Percentiles rank a stretch among this genome's conserved stretches.
Conservation (phyloP, 2,329 filamentous ascomycete species). For the Xylaria sp. region DNA sequence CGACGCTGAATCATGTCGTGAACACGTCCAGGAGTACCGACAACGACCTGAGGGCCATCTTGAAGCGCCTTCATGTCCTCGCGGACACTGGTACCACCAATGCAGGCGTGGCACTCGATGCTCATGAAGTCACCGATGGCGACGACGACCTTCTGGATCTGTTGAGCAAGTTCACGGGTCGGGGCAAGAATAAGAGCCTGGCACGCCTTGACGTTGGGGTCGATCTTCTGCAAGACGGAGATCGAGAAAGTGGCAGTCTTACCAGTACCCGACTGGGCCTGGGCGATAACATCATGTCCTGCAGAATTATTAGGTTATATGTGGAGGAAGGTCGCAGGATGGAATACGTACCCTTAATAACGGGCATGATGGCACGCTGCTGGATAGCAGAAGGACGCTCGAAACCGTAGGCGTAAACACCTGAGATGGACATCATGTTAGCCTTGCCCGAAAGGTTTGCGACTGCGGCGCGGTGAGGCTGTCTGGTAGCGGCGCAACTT, state of each 20-base stretch:
- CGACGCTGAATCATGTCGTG: slow-evolving; percentile 99
- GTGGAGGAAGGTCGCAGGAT: not conserved
- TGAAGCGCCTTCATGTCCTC: slow-evolving; percentile 98
- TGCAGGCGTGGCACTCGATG: slow-evolving; percentile 97
- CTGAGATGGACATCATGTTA: slow-evolving; percentile 36
- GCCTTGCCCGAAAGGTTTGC: slow-evolving; percentile 7
- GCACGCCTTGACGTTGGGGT: slow-evolving; percentile 88
- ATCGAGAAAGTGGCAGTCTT: slow-evolving; percentile 99
- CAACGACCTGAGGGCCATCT: slow-evolving; percentile 93
- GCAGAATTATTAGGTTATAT: slow-evolving; percentile 18
- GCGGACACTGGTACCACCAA: slow-evolving; percentile 95
- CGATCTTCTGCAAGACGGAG: slow-evolving; percentile 97
- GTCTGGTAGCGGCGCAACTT: slow-evolving; percentile 15
- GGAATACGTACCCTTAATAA: slow-evolving; percentile 82
- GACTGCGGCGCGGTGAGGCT: slow-evolving; percentile 10
- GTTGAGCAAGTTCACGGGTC: slow-evolving; percentile 96
- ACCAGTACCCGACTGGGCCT: slow-evolving; percentile 98
- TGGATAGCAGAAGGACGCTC: slow-evolving; percentile 99
- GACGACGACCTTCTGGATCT: slow-evolving; percentile 99
- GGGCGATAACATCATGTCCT: slow-evolving; percentile 98
- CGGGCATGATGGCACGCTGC: slow-evolving; percentile 99
- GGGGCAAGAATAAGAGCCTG: slow-evolving; percentile 97
- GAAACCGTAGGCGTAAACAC: slow-evolving; percentile 99
- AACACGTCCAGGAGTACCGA: slow-evolving; percentile 96
- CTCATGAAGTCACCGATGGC: slow-evolving; percentile 99